A percentile compares a stretch with the other conserved stretches of the same genome.
These are phyloP conservation scores for Colletotrichum theobromicola DNA, from an alignment of 2,329 filamentous ascomycete species.

Conservation along the genomic window DNA sequence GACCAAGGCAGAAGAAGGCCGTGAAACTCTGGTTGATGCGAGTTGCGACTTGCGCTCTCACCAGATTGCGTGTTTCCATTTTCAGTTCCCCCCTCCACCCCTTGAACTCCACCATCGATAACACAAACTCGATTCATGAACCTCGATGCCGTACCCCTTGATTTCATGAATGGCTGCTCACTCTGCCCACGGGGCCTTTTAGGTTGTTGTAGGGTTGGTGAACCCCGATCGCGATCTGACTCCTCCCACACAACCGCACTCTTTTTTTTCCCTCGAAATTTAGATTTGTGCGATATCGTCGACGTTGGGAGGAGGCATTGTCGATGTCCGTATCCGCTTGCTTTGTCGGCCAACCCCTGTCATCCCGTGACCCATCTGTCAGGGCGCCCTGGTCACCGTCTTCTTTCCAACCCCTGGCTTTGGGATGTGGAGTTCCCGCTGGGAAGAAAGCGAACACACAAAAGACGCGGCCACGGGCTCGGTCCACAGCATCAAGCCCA, in stretches of 20 bases:
- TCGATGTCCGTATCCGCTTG: not conserved
- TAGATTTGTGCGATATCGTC: not conserved
- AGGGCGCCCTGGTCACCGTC: not conserved
- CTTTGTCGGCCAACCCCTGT: not conserved
- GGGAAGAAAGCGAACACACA: not conserved
- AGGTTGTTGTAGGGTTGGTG: not conserved
- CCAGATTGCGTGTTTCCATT: constrained; percentile 5
- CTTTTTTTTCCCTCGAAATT: not conserved
- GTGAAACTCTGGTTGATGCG: not conserved
- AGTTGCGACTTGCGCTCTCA: not conserved
- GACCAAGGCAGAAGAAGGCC: not conserved
- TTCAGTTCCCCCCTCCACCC: not conserved
- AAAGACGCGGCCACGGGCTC: not conserved
- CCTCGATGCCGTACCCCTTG: not conserved
- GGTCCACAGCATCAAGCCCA: not conserved
- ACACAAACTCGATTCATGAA: constrained; percentile 11
- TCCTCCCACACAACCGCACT: not conserved
- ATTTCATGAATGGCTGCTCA: not conserved
- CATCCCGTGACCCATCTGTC: not conserved
- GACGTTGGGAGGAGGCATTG: not conserved
- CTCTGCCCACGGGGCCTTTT: not conserved
- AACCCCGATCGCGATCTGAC: constrained; percentile 12
- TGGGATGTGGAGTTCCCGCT: not conserved
- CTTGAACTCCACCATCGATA: constrained; percentile 9
- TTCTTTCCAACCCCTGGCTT: not conserved